Conservation (phyloP, 192 early-diverging fungal species). For the Coemansia sp. region DNA sequence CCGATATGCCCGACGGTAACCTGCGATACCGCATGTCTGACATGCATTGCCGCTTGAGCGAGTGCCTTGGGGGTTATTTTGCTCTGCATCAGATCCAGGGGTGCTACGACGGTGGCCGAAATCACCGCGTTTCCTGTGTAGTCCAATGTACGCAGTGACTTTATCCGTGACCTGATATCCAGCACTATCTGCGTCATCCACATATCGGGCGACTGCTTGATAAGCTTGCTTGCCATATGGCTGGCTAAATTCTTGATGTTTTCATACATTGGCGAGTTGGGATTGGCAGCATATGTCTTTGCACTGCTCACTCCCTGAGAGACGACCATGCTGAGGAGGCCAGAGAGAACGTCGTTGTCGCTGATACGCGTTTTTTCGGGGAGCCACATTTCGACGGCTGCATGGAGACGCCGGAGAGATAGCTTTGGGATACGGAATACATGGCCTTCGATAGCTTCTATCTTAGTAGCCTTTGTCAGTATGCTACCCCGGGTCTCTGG, state of each 20-base stretch:
- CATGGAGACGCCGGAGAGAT: background rate
- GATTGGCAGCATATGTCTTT: background rate
- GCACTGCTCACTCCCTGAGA: background rate
- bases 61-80: no score
- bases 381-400: background rate
- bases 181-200: no score
- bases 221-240: no score
- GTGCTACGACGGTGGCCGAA: no score
- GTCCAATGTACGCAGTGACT: no score
- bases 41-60: no score
- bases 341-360: constrained; percentile 14
- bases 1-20: constrained; percentile 1
- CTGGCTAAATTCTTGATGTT: background rate
- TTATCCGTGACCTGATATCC: no score
- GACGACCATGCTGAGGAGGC: constrained; percentile 1
- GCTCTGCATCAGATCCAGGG: no score
- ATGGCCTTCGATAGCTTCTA: background rate
- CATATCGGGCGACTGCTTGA: no score
- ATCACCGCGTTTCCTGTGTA: no score
- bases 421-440: constrained; percentile 6
- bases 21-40: background rate
- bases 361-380: background rate
- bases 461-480: background rate
- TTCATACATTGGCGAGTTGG: background rate
- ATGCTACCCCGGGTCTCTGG: constrained; percentile 6